phyloP scores from a whole-genome alignment of 108 stramenopile species.

The Fragilaria crotonensis region DNA sequence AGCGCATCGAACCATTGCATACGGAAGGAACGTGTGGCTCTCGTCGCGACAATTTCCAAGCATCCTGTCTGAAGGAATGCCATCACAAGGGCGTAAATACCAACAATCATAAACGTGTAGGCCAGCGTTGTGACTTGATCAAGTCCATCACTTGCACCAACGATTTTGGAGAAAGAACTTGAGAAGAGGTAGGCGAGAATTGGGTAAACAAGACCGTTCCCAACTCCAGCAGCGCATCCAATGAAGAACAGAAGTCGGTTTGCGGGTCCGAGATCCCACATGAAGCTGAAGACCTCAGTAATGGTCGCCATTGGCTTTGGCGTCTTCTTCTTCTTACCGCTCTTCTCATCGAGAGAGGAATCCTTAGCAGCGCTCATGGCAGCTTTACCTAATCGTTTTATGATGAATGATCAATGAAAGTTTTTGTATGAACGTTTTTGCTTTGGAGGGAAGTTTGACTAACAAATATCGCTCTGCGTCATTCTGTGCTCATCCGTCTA shows the following conservation, averaged over 20 bases:
- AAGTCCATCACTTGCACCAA: conserved; percentile 26
- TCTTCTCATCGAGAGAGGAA: too few relatives aligned
- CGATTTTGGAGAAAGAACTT: conserved; percentile 39
- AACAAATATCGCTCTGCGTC: too few relatives aligned
- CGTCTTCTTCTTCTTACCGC: background rate
- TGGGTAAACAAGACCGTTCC: conserved; percentile 48
- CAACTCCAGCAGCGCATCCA: conserved; percentile 29
- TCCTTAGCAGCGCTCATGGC: too few relatives aligned
- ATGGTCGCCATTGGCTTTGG: conserved; percentile 12
- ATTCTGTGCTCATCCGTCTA: too few relatives aligned
- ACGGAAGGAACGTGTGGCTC: conserved; percentile 31
- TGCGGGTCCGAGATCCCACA: conserved; percentile 11
- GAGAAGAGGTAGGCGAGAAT: conserved; percentile 52
- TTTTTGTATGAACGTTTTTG: too few relatives aligned
- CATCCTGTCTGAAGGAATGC: conserved; percentile 34
- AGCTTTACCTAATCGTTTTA: too few relatives aligned
- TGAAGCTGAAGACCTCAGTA: conserved; percentile 28
- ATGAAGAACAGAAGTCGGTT: conserved; percentile 21
- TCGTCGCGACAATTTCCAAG: conserved; percentile 33
- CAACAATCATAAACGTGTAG: conserved; percentile 45
- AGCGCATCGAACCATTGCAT: conserved; percentile 53
- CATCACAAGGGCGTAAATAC: conserved; percentile 40
- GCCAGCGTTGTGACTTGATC: conserved; percentile 30
- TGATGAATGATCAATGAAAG: too few relatives aligned
- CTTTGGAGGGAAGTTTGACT: too few relatives aligned